Evolutionary conservation across 2,329 filamentous ascomycete species (phyloP), one percentile per base, ranked within the genome.

Genomic region (Aspergillus floridensis): DNA sequence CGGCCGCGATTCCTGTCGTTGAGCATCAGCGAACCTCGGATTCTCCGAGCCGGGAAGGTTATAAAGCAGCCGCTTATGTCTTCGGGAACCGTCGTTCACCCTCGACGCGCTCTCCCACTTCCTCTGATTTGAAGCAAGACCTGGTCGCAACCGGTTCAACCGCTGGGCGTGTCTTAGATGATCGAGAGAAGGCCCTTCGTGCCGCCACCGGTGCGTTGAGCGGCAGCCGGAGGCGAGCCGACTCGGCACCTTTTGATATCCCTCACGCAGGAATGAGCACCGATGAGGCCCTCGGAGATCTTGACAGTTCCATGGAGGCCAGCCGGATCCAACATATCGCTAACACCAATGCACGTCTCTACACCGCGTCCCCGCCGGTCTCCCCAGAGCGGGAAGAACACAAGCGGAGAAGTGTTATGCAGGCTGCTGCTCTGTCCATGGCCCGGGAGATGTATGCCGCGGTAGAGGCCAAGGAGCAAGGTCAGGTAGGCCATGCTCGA

Each of bases 351-450:
- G 85, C 92, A 76, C 86, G 88, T 62, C 90, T 96, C 86, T 96
- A 89, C 71, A 92, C 89, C 0, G 88, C 90, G 1, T 79, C 86
- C 35, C 92, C 92, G 4, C 88, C 88, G 0, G 85, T 96, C 3
- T 82, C 85, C 26, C 79, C 84, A 2, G 91, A 96, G 69, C 77
- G 86, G 0, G 88, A 95, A 46, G 92, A 96, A 68, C 84, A 87
- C 72, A 87, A 84, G 62, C 86, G 84, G 59, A 84, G 88, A 49
- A 89, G 92, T 65, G 86, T 87, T 4, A 79, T 96, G 2, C 89
- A 88, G 63, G 91, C 92, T 31, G 93, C 92, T 21, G 92, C 93
- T 2, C 80, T 96, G 3, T 91, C 90, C 11, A 96, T 97, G 92
- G 92, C 93, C 6, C 90, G 88, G 75, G 86, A 89, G 66, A 93